Base-by-base conservation (phyloP, 257 asterid genomes). In the Perilla frutescens region DNA sequence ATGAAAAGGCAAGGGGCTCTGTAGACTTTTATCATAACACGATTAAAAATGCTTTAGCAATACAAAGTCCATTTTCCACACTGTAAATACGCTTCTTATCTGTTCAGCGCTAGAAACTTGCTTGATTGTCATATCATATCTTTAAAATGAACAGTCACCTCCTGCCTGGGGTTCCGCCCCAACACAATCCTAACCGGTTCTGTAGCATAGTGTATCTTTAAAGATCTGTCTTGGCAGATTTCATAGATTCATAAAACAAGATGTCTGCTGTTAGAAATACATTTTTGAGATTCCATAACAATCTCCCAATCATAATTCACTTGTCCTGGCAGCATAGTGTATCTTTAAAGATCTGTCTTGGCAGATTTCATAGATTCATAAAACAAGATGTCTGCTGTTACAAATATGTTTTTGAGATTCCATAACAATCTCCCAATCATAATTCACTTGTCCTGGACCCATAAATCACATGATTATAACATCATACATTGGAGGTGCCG, bases 11-110 rank as follows among this genome's bases (percentile, higher is more conserved):
- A 40, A 57, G 34, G 47, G 41, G 7, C 7, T 13, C 15, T 26
- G 4, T 4, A 63, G 48, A 6, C 14, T 71, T 11, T 62, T 58
- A 13, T 41, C 48, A 49, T 58, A n/a, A 15, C 76, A 69, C 31
- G 34, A 41, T 12, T 51, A 41, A 39, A 49, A 71, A 11, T 50
- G 56, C 40, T 39, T 43, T 65, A 50, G 34, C 66, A 53, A 67
- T 39, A 14, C 39, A 50, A 78, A 67, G 40, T 61, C 49, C 49
- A 62, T 76, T 68, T 59, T 70, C 41, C 66, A 15, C 8, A n/a
- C 13, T 31, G 53, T 32, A 68, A 40, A 5, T 10, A 58, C 31
- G 44, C 4, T 40, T 40, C 13, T 41, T 12, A 63, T 63, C 32
- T 50, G 59, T 41, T 49, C 54, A 51, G 53, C 11, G 41, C 60